These are phyloP conservation scores for Podila horticola DNA, from an alignment of 192 early-diverging fungal genomes.

Conservation along the genomic window DNA sequence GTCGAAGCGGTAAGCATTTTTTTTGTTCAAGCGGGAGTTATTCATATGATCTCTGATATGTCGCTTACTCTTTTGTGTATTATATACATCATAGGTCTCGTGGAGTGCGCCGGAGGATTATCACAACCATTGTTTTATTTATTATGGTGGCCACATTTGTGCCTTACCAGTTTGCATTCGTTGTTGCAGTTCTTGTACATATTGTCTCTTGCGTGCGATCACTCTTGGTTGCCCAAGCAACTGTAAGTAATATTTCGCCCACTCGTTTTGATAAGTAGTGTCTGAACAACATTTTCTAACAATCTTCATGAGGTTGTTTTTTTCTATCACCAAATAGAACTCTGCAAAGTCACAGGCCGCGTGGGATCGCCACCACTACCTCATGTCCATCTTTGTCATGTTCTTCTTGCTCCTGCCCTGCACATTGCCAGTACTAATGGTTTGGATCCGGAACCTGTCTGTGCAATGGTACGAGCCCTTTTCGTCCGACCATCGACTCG, in stretches of 20 bases:
- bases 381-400: constrained; percentile 74
- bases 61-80: background rate
- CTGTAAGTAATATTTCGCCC: constrained; percentile 29
- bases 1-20: constrained; percentile 18
- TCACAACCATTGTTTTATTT: constrained; percentile 67
- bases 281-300: too few species aligned
- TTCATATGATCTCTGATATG: background rate
- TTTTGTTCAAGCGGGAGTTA: background rate
- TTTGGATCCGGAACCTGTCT: constrained; percentile 84
- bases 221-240: constrained; percentile 44
- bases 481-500: constrained; percentile 75
- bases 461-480: constrained; percentile 86
- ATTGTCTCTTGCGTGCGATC: constrained; percentile 67
- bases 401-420: constrained; percentile 78
- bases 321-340: background rate
- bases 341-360: constrained; percentile 36
- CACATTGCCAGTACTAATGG: constrained; percentile 78
- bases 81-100: constrained; percentile 20
- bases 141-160: constrained; percentile 77
- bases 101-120: constrained; percentile 53
- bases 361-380: constrained; percentile 68
- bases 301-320: background rate
- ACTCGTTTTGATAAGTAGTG: background rate
- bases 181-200: constrained; percentile 77
- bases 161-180: constrained; percentile 88